Conservation (phyloP, 129 eudicot genomes). For the Lactuca sativa region DNA sequence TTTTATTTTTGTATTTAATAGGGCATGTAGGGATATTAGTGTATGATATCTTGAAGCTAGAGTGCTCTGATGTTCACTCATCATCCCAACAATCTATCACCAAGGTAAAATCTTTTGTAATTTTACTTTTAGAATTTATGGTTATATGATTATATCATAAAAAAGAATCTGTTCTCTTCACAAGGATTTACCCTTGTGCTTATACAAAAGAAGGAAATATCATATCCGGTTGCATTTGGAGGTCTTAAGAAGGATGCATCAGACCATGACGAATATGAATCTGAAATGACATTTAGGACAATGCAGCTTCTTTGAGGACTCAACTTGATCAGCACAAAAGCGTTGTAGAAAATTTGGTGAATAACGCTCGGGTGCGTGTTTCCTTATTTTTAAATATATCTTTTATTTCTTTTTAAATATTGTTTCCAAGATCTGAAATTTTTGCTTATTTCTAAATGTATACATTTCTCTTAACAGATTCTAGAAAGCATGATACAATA, state of each 20-base stretch:
- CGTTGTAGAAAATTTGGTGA: constrained; percentile 86
- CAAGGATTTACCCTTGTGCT: constrained; percentile 95
- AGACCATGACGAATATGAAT: constrained; percentile 57
- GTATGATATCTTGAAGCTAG: constrained; percentile 71
- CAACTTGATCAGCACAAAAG: constrained; percentile 94
- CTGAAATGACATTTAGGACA: constrained; percentile 46
- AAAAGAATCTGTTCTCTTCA: constrained; percentile 9
- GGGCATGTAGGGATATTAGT: constrained; percentile 81
- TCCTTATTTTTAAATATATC: not conserved
- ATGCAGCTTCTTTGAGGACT: constrained; percentile 72
- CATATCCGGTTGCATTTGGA: constrained; percentile 88
- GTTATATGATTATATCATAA: not conserved
- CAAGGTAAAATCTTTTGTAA: constrained; percentile 42
- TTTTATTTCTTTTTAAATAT: not conserved
- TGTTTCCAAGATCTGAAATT: no score
- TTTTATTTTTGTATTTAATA: constrained; percentile 30
- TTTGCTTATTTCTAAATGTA: not conserved
- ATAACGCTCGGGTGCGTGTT: constrained; percentile 79
- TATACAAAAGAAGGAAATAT: constrained; percentile 69
- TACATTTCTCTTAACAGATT: constrained; percentile 46
- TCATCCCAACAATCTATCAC: constrained; percentile 76
- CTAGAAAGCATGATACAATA: constrained; percentile 96
- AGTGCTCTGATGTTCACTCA: constrained; percentile 76
- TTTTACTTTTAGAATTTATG: not conserved
- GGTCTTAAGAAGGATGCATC: constrained; percentile 92